A percentile compares a stretch with the other conserved stretches of the same genome.
Evolutionary conservation across 805 yeast species (phyloP).

Genomic region (Metschnikowia matae): DNA sequence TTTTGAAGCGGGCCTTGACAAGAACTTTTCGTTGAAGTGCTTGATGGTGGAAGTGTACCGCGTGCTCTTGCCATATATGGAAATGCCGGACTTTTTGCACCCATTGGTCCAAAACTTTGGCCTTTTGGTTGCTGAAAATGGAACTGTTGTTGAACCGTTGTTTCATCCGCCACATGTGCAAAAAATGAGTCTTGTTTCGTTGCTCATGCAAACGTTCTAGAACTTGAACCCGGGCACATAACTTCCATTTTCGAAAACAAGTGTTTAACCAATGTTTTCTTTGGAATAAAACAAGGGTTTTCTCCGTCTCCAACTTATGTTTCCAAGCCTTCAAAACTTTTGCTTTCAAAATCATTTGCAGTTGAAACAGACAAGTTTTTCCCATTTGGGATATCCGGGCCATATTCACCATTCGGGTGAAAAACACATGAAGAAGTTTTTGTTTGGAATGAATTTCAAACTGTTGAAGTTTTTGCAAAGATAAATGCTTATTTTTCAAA

Average conservation of each 20-base stretch:
- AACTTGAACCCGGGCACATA: background rate
- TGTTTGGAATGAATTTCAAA: background rate
- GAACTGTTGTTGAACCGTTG: background rate
- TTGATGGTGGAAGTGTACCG: background rate
- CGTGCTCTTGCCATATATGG: background rate
- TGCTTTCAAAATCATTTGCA: background rate
- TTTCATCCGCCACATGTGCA: background rate
- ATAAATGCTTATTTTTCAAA: background rate
- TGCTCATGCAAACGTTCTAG: too few relatives aligned
- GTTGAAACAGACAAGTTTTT: background rate
- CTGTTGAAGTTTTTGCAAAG: background rate
- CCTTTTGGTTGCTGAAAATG: background rate
- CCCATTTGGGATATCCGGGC: background rate
- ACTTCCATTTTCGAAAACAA: background rate
- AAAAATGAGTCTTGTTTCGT: background rate
- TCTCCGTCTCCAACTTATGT: background rate
- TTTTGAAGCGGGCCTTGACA: background rate
- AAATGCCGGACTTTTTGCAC: background rate
- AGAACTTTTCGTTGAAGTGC: background rate
- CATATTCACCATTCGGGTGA: background rate
- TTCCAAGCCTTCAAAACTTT: background rate
- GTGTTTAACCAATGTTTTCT: background rate
- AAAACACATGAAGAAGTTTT: background rate
- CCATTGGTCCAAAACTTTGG: background rate
- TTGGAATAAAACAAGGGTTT: background rate